Evolutionary conservation across 176 grass and related monocot species (phyloP).

Genomic region (Chrysopogon serrulatus): DNA sequence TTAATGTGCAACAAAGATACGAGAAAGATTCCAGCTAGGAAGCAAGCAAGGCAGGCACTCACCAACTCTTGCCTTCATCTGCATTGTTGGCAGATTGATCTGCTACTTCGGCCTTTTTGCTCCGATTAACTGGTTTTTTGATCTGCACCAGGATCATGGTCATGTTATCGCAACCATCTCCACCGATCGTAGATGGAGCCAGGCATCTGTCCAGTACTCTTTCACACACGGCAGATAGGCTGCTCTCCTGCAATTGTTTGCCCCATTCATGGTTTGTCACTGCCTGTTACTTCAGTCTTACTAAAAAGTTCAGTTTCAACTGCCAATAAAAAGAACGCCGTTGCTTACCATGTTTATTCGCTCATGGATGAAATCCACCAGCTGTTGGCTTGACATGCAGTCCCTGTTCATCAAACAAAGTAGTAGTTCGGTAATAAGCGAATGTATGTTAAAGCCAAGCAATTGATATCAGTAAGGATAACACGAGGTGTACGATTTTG

Average conservation of each 20-base stretch:
- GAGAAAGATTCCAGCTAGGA: background rate
- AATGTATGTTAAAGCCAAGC: constrained; percentile 9
- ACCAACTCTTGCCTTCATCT: constrained; percentile 17
- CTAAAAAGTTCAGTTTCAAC: background rate
- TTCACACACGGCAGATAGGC: constrained; percentile 76
- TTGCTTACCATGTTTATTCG: constrained; percentile 64
- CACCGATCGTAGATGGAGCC: constrained; percentile 64
- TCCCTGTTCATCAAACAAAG: constrained; percentile 57
- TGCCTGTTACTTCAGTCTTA: background rate
- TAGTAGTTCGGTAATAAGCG: background rate
- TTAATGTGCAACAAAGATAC: background rate
- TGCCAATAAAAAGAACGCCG: background rate
- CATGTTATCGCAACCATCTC: constrained; percentile 93
- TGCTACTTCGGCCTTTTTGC: background rate
- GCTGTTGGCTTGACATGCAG: constrained; percentile 92
- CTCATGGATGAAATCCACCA: constrained; percentile 92
- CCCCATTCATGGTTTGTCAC: background rate
- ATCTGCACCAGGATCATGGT: constrained; percentile 98
- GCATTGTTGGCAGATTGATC: constrained; percentile 19
- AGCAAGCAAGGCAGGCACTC: background rate
- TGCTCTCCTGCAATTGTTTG: constrained; percentile 57
- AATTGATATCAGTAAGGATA: background rate
- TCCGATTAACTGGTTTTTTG: constrained; percentile 42
- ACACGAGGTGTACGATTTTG: background rate
- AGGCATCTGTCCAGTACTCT: constrained; percentile 84